Evolutionary conservation across 441 rosid species (phyloP), one percentile per base, ranked within the genome.

Genomic region (Geranium incanum): DNA sequence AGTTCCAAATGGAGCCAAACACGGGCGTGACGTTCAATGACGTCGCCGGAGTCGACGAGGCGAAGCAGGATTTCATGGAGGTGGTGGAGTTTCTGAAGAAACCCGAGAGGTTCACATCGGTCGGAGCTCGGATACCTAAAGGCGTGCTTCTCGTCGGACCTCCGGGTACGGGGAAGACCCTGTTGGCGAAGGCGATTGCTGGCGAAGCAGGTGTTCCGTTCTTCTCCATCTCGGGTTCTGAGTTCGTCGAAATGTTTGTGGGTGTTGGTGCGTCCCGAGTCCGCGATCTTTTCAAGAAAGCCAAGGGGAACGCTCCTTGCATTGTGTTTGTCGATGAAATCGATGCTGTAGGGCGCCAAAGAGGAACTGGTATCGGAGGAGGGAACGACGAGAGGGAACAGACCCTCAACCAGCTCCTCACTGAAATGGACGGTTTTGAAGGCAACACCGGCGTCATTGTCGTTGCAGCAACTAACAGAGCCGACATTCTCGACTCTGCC

Each of bases 241-340:
- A 91, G 87, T 93, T 91, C 72, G 98, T 93, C 76, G 98, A 93
- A 87, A 93, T 91, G 98, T 93, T 91, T 72, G 97, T 93, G 12
- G 98, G 98, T 82, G 97, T 93, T 70, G 98, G 98, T 83, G 98
- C 97, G 19, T 93, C 98, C 65, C 82, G 97, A 71, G 98, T 93
- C 36, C 91, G 96, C 2, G 96, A 93, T 80, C 97, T 93, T 68
- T 93, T 93, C 83, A 93, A 93, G 80, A 93, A 93, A 76, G 97
- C 97, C 73, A 89, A 91, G 76, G 98, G 89, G 77, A 93, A 88
- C 79, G 93, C 97, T 72, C 96, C 96, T 0, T 91, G 98, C 82
- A 93, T 93, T 75, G 97, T 93, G 1, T 93, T 91, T 83, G 97
- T 93, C 50, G 96, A 93, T 83, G 97, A 93, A 86, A 93, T 93